A percentile compares a stretch with the other conserved stretches of the same genome.
These are phyloP conservation scores for Flaveria floridana DNA, from an alignment of 140 eudicot species.

Conservation along the genomic window DNA sequence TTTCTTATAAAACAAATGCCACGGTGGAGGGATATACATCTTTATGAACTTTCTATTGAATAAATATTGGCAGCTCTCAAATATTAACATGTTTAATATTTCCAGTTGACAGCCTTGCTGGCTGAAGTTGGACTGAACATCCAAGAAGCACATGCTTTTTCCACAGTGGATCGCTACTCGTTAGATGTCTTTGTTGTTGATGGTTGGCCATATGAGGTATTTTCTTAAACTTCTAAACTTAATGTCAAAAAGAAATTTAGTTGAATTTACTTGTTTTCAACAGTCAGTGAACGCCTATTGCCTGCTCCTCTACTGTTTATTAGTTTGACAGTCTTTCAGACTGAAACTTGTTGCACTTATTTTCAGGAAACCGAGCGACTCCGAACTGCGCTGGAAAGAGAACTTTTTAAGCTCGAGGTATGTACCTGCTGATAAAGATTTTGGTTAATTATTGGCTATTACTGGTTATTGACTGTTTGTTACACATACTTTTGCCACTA, in stretches of 20 bases:
- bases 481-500: neutral
- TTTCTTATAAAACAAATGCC: slow-evolving; percentile 11
- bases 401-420: slow-evolving; percentile 69
- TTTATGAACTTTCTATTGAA: slow-evolving; percentile 16
- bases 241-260: neutral
- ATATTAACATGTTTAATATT: slow-evolving; percentile 11
- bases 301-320: neutral
- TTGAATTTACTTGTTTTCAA: neutral
- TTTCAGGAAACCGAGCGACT: slow-evolving; percentile 78
- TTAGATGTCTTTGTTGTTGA: slow-evolving; percentile 98
- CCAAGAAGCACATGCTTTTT: slow-evolving; percentile 99
- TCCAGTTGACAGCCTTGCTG: slow-evolving; percentile 90
- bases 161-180: slow-evolving; percentile 97
- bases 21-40: neutral
- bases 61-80: slow-evolving; percentile 10
- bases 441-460: neutral
- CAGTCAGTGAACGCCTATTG: neutral
- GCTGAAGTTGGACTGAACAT: slow-evolving; percentile 94
- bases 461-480: slow-evolving; percentile 1
- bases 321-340: neutral
- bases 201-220: slow-evolving; percentile 98
- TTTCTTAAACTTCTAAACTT: slow-evolving; percentile 5
- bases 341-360: neutral
- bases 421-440: slow-evolving; percentile 1
- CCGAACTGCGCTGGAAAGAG: slow-evolving; percentile 53